Evolutionary conservation across 495 filamentous ascomycete genomes (phyloP).

Genomic region (Hypoxylon lenormandii): DNA sequence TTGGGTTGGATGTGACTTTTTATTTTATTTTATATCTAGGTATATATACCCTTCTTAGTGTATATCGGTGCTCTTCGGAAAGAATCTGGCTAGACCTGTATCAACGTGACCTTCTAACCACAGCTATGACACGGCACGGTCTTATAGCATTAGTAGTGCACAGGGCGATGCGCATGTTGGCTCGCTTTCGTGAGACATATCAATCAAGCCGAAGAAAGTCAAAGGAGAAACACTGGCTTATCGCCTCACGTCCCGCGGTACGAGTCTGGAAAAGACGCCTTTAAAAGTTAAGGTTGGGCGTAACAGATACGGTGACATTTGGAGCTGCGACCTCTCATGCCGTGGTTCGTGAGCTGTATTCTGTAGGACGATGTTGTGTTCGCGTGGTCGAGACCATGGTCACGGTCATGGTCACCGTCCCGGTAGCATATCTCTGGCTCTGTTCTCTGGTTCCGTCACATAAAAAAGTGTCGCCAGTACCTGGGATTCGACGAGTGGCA

Average conservation of each 20-base stretch:
- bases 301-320: constrained; percentile 38
- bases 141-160: constrained; percentile 14
- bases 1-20: not conserved
- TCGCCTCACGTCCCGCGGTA: constrained; percentile 21
- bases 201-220: constrained; percentile 31
- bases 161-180: constrained; percentile 12
- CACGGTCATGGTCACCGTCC: not conserved
- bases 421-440: constrained; percentile 26
- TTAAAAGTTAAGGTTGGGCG: constrained; percentile 16
- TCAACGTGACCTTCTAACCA: constrained; percentile 1
- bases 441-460: constrained; percentile 22
- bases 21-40: no score
- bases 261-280: constrained; percentile 10
- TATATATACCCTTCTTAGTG: not conserved
- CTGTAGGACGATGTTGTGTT: constrained; percentile 34
- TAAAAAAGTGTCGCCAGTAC: constrained; percentile 31
- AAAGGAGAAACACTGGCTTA: constrained; percentile 5
- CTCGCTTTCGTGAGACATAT: not conserved
- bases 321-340: constrained; percentile 27
- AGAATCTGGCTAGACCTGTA: not conserved
- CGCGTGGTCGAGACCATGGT: not conserved
- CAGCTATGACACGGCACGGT: constrained; percentile 12
- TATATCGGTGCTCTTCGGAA: not conserved
- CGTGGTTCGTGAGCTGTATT: constrained; percentile 22
- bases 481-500: constrained; percentile 36